Evolutionary conservation across 225 moss, liverwort and hornwort genomes (phyloP).

Genomic region (Climacium dendroides): DNA sequence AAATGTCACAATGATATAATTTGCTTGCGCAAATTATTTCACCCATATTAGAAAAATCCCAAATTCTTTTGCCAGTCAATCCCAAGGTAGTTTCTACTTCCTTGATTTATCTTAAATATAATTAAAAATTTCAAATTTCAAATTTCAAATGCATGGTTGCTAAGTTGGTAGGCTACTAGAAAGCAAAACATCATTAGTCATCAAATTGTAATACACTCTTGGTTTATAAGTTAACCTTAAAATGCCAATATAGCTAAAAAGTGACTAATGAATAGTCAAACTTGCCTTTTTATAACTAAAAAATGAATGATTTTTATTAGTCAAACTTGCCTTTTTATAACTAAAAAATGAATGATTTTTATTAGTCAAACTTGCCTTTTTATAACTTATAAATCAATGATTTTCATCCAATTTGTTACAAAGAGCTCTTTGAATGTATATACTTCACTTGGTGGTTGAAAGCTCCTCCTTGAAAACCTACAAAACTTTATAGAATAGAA

Average conservation of each 20-base stretch:
- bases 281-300: accelerated
- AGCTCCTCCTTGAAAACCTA: accelerated
- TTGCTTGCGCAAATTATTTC: not conserved
- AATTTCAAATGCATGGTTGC: not conserved
- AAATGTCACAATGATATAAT: not conserved
- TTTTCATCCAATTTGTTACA: no score
- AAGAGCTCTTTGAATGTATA: not conserved
- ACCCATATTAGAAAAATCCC: not conserved
- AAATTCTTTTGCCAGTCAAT: not conserved
- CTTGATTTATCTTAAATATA: not conserved
- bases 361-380: accelerated
- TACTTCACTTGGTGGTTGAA: accelerated
- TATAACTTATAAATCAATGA: accelerated
- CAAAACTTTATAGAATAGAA: accelerated
- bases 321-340: accelerated
- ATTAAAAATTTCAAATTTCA: not conserved
- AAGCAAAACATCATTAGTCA: no score
- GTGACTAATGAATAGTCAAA: not conserved
- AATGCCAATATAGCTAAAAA: not conserved
- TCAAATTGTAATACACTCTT: not conserved
- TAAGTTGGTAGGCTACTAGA: accelerated
- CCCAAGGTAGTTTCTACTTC: no score
- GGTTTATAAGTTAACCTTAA: no score
- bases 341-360: not conserved
- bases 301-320: not conserved